Conservation (phyloP, 2,329 filamentous ascomycete genomes). For the Akanthomyces dipterigenus region DNA sequence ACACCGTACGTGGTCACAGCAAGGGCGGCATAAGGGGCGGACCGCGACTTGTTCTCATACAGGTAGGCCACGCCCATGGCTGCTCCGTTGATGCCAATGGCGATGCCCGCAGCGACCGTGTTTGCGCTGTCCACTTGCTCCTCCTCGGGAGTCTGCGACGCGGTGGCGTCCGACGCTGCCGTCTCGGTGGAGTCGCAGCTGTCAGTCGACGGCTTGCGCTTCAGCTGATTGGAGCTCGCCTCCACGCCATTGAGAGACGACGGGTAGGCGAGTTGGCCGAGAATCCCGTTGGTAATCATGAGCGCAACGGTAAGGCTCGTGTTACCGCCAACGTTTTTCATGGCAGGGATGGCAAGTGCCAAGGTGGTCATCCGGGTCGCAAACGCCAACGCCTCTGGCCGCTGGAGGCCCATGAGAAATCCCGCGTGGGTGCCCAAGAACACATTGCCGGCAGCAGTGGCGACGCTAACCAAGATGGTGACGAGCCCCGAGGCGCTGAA, state of each 20-base stretch:
- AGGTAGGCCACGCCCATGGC: conserved; percentile 54
- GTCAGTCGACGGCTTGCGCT: background rate
- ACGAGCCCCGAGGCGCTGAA: conserved; percentile 36
- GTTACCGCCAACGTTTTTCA: conserved; percentile 38
- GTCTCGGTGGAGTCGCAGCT: background rate
- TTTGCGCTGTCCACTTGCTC: conserved; percentile 23
- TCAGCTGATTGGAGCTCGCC: conserved; percentile 10
- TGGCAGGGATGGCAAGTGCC: conserved; percentile 42
- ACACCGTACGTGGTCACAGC: conserved; percentile 53
- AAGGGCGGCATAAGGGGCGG: conserved; percentile 49
- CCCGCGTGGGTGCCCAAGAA: conserved; percentile 33
- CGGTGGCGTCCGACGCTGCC: background rate
- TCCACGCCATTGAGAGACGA: conserved; percentile 24
- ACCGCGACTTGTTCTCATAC: conserved; percentile 45
- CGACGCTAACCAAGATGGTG: conserved; percentile 29
- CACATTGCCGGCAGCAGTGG: conserved; percentile 35
- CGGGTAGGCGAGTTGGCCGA: conserved; percentile 35
- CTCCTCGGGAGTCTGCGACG: background rate
- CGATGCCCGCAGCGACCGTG: conserved; percentile 43
- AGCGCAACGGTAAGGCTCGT: conserved; percentile 41
- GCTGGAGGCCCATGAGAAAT: conserved; percentile 28
- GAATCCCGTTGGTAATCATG: conserved; percentile 45
- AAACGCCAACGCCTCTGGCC: conserved; percentile 35
- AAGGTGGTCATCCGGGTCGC: conserved; percentile 44
- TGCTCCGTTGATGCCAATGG: conserved; percentile 51